Evolutionary conservation across 2,329 filamentous ascomycete species (phyloP), one percentile per base, ranked within the genome.

Genomic region (Pleomassaria siparia): DNA sequence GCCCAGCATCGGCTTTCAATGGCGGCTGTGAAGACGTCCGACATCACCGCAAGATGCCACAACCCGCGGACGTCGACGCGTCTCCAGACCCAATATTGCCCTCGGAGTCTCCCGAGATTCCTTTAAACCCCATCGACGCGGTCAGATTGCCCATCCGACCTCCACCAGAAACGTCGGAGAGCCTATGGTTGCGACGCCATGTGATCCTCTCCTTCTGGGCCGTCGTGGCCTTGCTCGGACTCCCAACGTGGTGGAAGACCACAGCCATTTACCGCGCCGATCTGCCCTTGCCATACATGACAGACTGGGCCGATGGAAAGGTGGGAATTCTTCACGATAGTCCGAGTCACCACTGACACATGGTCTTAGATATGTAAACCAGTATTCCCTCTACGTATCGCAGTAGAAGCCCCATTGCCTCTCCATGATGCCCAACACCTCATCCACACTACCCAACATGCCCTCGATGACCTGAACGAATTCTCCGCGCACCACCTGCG

Each of bases 161-260:
- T n/a, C 89, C 91, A 29, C 86, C 89, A 24, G 91, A 97, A 75
- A 86, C 83, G 54, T 74, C 81, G 16, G 79, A 86, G 56, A 84
- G 87, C 54, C 76, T 86, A 43, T 82, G 81, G 64, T 82, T 86
- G 48, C 86, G 94, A 45, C 82, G 83, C 40, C 78, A 79, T 53
- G 87, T 97, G 42, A 85, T 99, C 53, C 70, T 88, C 52, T 92
- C 92, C 8, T 97, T 96, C 72, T 99, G 94, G 94, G 76, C 84
- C 4, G 84, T 97, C 29, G 89, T 95, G 6, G 68, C 95, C 6
- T 80, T 87, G 24, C 74, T 99, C 5, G 94, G 94, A 2, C 71
- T 99, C 56, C 94, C 94, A 47, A 86, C 95, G 81, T 99, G 94
- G 94, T 95, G 90, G 85, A 85, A 85, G 70, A 97, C 94, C 0